Conservation (phyloP, 345 rosid species). For the Aquilaria malaccensis region DNA sequence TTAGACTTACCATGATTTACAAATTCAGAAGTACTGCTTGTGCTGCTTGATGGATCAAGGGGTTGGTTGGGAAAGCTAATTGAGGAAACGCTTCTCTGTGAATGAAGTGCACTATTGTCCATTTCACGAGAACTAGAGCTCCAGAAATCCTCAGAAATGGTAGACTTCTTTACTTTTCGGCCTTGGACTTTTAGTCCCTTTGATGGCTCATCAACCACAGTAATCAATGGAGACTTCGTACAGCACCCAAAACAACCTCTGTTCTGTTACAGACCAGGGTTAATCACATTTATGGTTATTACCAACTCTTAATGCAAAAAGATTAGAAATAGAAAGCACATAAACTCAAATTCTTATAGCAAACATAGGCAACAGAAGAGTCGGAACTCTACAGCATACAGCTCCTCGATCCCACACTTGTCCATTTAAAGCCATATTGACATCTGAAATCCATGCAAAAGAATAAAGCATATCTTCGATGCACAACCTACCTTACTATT, state of each 20-base stretch:
- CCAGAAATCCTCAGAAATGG: constrained; percentile 49
- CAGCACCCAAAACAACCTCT: constrained; percentile 92
- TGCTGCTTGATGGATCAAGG: constrained; percentile 21
- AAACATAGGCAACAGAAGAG: too few relatives aligned
- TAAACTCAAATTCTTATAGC: too few relatives aligned
- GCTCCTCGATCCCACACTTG: too few relatives aligned
- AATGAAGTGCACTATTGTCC: constrained; percentile 44
- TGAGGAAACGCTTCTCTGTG: constrained; percentile 60
- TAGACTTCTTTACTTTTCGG: constrained; percentile 30
- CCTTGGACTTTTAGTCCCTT: constrained; percentile 48
- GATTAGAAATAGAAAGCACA: too few relatives aligned
- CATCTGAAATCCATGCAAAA: too few relatives aligned
- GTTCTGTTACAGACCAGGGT: constrained; percentile 75
- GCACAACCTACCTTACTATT: too few relatives aligned
- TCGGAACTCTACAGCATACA: too few relatives aligned
- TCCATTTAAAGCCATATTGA: too few relatives aligned
- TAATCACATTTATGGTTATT: constrained; percentile 30
- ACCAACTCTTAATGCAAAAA: constrained; percentile 2
- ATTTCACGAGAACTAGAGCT: constrained; percentile 56
- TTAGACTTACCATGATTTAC: constrained; percentile 58
- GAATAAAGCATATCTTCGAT: too few relatives aligned
- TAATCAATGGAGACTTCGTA: constrained; percentile 34
- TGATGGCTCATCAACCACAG: constrained; percentile 43
- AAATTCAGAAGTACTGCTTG: constrained; percentile 52
- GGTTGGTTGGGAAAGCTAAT: constrained; percentile 34